phyloP scores from a whole-genome alignment of 2,329 filamentous ascomycete species.

The Reticulascus tulasneorum region DNA sequence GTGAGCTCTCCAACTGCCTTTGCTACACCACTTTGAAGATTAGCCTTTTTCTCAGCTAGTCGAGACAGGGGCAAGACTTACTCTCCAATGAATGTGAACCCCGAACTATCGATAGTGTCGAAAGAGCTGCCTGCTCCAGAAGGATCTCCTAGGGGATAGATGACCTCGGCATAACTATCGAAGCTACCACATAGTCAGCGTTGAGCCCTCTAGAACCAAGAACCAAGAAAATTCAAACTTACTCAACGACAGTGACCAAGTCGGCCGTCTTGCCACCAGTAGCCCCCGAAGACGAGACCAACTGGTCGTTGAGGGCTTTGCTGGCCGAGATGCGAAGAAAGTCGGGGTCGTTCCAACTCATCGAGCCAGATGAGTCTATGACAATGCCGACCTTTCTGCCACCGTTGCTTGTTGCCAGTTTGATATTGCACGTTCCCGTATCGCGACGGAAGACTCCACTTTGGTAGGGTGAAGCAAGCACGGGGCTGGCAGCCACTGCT shows the following conservation, averaged over 20 bases:
- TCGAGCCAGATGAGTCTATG: conserved; percentile 17
- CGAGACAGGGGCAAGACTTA: too few species aligned
- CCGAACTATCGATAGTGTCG: conserved; percentile 14
- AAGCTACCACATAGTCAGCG: conserved; percentile 7
- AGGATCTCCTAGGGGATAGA: conserved; percentile 16
- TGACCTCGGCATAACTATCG: conserved; percentile 9
- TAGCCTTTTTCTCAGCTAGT: too few species aligned
- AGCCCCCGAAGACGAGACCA: conserved; percentile 7
- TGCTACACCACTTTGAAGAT: conserved; percentile 12
- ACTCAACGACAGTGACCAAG: conserved; percentile 16
- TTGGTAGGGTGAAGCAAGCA: too few species aligned
- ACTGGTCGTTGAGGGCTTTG: conserved; percentile 12
- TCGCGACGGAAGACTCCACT: too few species aligned
- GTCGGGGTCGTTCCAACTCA: conserved; percentile 13
- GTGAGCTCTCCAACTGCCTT: conserved; percentile 14
- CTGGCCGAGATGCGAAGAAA: conserved; percentile 13
- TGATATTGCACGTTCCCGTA: conserved; percentile 13
- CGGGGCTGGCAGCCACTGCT: too few species aligned
- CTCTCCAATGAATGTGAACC: conserved; percentile 14
- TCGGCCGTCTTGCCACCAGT: conserved; percentile 12
- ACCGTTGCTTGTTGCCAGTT: conserved; percentile 10
- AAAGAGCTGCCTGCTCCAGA: conserved; percentile 9
- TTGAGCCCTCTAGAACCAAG: too few species aligned
- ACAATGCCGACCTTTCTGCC: conserved; percentile 15
- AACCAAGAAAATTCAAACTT: not conserved